These are phyloP conservation scores for Arthroderma sp. DNA, from an alignment of 2,329 filamentous ascomycete genomes.

Conservation along the genomic window DNA sequence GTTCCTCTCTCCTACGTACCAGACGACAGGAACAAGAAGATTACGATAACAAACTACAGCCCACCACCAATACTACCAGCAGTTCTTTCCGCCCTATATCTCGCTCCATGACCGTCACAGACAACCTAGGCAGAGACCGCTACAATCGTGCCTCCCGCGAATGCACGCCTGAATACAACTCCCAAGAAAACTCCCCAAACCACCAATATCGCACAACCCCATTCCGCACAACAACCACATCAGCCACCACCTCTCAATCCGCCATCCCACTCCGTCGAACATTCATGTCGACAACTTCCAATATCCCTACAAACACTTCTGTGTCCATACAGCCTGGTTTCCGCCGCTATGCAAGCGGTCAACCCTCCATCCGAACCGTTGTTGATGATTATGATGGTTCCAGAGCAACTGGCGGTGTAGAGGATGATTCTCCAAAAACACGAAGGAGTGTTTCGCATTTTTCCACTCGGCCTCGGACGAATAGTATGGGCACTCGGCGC, in stretches of 20 bases:
- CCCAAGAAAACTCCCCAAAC: constrained; percentile 1
- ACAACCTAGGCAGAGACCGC: background rate
- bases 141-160: background rate
- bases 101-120: constrained; percentile 28
- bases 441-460: constrained; percentile 24
- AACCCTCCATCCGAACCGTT: constrained; percentile 16
- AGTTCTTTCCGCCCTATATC: constrained; percentile 28
- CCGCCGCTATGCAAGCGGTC: constrained; percentile 24
- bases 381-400: constrained; percentile 3
- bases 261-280: constrained; percentile 29
- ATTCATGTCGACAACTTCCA: constrained; percentile 22
- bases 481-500: constrained; percentile 28
- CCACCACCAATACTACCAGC: constrained; percentile 15
- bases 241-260: constrained; percentile 20
- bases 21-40: constrained; percentile 28
- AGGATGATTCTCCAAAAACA: background rate
- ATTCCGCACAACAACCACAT: constrained; percentile 17
- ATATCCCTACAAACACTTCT: constrained; percentile 27
- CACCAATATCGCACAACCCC: constrained; percentile 21
- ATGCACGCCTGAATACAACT: background rate
- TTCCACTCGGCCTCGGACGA: constrained; percentile 27
- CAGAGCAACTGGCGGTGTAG: background rate
- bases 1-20: constrained; percentile 26
- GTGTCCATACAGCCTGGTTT: constrained; percentile 33
- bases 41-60: constrained; percentile 24